Conservation (phyloP, 768 basidiomycete genomes). For the Hericium rajendrae region DNA sequence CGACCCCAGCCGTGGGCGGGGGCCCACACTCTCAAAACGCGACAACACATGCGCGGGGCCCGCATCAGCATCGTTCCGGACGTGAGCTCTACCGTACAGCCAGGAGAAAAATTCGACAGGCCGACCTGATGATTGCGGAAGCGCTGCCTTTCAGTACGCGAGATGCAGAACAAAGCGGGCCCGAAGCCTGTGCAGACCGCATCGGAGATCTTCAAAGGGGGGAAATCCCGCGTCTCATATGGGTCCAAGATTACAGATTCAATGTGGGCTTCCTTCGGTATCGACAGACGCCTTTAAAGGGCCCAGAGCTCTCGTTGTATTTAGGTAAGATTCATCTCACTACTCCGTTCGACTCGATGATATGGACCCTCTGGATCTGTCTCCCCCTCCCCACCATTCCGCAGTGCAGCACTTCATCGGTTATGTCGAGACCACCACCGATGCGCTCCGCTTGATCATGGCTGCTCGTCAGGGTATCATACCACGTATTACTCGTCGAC, state of each 20-base stretch:
- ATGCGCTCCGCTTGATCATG: conserved; percentile 76
- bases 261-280: conserved; percentile 4
- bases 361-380: neutral
- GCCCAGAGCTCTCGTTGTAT: conserved; percentile 5
- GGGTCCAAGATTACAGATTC: conserved; percentile 6
- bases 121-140: neutral
- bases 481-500: conserved; percentile 72
- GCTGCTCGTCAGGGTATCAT: conserved; percentile 73
- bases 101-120: neutral
- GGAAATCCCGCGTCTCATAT: neutral
- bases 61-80: neutral
- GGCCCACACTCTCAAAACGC: neutral
- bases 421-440: conserved; percentile 72
- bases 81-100: too few species aligned
- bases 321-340: conserved; percentile 6
- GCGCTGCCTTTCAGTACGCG: neutral
- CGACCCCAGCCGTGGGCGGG: neutral
- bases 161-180: neutral
- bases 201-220: neutral
- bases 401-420: conserved; percentile 57
- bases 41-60: neutral
- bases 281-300: conserved; percentile 12
- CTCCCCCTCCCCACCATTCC: conserved; percentile 9
- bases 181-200: neutral
- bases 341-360: neutral